Conservation (phyloP, 164 flowering plant species). For the Piper longum region DNA sequence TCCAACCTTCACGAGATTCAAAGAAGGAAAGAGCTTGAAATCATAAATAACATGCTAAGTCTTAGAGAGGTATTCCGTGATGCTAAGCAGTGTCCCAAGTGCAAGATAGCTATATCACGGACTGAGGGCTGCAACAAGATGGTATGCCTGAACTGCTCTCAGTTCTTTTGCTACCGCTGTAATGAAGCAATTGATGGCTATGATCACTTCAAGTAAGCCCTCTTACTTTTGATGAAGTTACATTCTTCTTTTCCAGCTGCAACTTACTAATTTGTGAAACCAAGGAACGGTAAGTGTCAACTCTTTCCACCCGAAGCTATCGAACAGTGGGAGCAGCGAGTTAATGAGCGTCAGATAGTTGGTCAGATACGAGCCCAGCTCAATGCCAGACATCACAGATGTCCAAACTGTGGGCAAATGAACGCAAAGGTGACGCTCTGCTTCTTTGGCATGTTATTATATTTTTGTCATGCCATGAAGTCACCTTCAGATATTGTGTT, state of each 20-base stretch:
- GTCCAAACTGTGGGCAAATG: conserved; percentile 33
- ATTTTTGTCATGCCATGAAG: neutral
- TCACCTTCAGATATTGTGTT: no score
- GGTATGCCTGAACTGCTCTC: conserved; percentile 68
- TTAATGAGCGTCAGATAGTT: conserved; percentile 38
- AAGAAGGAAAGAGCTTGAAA: conserved; percentile 43
- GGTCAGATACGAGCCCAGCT: conserved; percentile 41
- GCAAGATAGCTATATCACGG: conserved; percentile 79
- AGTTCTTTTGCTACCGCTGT: conserved; percentile 71
- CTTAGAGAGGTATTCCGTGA: conserved; percentile 47
- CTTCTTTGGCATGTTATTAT: no score
- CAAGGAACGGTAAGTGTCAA: conserved; percentile 45
- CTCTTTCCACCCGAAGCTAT: conserved; percentile 54
- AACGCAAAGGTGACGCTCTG: neutral
- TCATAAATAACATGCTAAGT: conserved; percentile 72
- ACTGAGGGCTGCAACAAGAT: conserved; percentile 93
- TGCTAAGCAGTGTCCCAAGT: conserved; percentile 82
- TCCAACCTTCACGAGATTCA: conserved; percentile 38
- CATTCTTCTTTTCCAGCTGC: neutral
- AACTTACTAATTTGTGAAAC: conserved; percentile 6
- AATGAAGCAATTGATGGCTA: conserved; percentile 62
- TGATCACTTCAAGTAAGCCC: conserved; percentile 64
- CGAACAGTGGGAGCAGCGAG: conserved; percentile 36
- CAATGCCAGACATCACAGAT: conserved; percentile 23
- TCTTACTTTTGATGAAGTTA: neutral